phyloP scores from a whole-genome alignment of 2,329 filamentous ascomycete genomes.

The Curvularia eragrostidis region DNA sequence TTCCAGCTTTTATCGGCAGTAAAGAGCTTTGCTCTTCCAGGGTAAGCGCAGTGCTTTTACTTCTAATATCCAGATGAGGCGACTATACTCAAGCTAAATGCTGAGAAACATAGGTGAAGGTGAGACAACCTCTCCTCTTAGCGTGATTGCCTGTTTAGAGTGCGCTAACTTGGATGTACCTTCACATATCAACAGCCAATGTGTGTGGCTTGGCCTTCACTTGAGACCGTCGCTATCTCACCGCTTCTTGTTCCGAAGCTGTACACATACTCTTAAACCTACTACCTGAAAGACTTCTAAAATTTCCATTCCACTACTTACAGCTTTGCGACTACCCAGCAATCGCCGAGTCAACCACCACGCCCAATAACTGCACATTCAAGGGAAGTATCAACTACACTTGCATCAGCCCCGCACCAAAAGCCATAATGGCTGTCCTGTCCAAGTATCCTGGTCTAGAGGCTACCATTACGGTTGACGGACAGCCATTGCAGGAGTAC shows the following conservation, averaged over 20 bases:
- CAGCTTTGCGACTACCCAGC: neutral
- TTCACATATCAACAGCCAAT: neutral
- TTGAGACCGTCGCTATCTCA: neutral
- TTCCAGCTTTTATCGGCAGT: too few species aligned
- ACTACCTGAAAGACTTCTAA: too few species aligned
- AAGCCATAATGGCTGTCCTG: constrained; percentile 19
- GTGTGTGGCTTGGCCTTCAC: neutral
- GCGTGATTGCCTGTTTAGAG: neutral
- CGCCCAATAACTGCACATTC: neutral
- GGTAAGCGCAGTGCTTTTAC: too few species aligned
- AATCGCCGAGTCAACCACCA: too few species aligned
- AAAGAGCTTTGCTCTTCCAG: too few species aligned
- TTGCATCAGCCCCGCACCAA: neutral
- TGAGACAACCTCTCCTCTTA: neutral
- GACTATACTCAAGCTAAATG: neutral
- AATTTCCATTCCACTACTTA: too few species aligned
- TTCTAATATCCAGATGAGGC: too few species aligned
- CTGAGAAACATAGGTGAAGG: neutral
- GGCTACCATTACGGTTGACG: constrained; percentile 17
- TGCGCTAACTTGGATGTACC: neutral
- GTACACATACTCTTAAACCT: too few species aligned
- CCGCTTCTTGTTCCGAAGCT: too few species aligned
- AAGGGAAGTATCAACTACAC: neutral
- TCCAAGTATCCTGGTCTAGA: constrained; percentile 3
- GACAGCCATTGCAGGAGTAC: constrained; percentile 15